Conservation (phyloP, 2,329 filamentous ascomycete species). For the Huntiella omanensis region DNA sequence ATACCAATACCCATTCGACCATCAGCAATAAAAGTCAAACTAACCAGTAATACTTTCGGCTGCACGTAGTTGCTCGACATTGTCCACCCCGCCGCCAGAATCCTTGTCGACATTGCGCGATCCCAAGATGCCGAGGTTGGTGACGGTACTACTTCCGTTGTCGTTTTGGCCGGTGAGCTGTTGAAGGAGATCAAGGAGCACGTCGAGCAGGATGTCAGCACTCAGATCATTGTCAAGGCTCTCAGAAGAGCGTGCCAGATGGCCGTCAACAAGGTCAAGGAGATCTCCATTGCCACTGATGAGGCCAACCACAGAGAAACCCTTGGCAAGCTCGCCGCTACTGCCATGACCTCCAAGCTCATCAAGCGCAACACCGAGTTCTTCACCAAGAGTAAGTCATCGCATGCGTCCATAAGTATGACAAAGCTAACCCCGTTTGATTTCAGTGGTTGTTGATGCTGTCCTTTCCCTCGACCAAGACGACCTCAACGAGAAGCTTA, state of each 20-base stretch:
- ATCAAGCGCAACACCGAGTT: constrained; percentile 95
- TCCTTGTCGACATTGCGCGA: constrained; percentile 93
- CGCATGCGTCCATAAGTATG: neutral
- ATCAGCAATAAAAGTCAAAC: neutral
- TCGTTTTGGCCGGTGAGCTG: constrained; percentile 93
- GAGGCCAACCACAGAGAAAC: constrained; percentile 77
- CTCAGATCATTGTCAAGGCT: constrained; percentile 94
- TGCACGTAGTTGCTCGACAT: constrained; percentile 70
- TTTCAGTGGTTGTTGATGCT: constrained; percentile 84
- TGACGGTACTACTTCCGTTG: constrained; percentile 92
- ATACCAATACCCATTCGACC: constrained; percentile 10
- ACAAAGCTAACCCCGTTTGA: neutral
- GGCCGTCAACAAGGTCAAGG: constrained; percentile 97
- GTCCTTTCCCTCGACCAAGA: constrained; percentile 91
- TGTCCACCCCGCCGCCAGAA: constrained; percentile 88
- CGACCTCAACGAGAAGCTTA: constrained; percentile 92
- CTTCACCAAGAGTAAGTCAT: constrained; percentile 69
- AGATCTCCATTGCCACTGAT: constrained; percentile 74
- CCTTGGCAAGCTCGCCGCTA: constrained; percentile 71
- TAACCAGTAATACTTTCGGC: constrained; percentile 6
- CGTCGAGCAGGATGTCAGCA: constrained; percentile 91
- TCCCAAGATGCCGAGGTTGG: constrained; percentile 98
- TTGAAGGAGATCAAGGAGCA: constrained; percentile 91
- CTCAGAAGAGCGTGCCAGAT: constrained; percentile 70
- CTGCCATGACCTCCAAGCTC: constrained; percentile 98